Base-by-base conservation (phyloP, 768 basidiomycete species). In the Termitomyces sp. region DNA sequence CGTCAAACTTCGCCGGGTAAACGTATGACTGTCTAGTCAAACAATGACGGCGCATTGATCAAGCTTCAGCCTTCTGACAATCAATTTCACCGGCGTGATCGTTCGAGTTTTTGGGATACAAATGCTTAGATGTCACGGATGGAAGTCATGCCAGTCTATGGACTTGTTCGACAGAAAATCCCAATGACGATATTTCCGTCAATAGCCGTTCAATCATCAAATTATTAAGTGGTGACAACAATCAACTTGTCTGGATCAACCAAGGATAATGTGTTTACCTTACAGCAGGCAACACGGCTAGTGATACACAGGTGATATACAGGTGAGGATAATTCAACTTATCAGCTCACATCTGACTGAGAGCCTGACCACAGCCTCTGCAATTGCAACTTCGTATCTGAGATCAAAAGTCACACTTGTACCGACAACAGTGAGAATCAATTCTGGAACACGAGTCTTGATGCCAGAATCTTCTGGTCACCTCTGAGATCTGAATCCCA, bases 401-500 rank as follows among this genome's bases (percentile, higher is more conserved):
- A 25, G 25, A 71, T 79, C n/a, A 79, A 82, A 73, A 69, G 83
- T 51, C 83, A 79, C 77, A 63, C 62, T 29, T 84, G 83, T 71
- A 68, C 63, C 40, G 45, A 67, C 60, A 67, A 25, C 25, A 25
- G 25, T 25, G 1, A 75, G 29, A 83, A 83, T 65, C 83, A 85
- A 68, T 65, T 79, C 61, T 84, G 83, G 83, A 79, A 82, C 64
- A 71, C 77, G 4, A 82, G 83, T 2, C 84, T 83, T 67, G 70
- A 73, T 36, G 68, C 69, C 56, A 74, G 58, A 63, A 68, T 31
- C 77, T 82, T 29, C 82, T 85, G 29, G 17, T 80, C 82, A 8
- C 83, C 48, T 49, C 31, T 25, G 25, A 25, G 25, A 25, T 25
- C 25, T 25, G 25, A 25, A 25, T 25, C 25, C 15, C 48, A 91